Conservation (phyloP, 164 flowering plant genomes). For the Malania oleifera region DNA sequence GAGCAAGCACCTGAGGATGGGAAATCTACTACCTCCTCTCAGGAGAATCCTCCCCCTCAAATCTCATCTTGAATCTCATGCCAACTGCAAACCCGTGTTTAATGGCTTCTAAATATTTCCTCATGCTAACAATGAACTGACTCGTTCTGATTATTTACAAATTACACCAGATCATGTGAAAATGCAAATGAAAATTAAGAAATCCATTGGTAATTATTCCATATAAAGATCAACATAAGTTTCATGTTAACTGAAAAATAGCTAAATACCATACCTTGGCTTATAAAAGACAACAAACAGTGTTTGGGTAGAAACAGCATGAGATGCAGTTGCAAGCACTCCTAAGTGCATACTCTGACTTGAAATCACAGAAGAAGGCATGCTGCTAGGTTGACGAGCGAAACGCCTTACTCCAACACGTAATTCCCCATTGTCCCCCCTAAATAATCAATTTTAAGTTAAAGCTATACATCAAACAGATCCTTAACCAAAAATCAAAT, state of each 20-base stretch:
- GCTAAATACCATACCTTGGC: slow-evolving; percentile 54
- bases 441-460: slow-evolving; percentile 21
- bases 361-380: slow-evolving; percentile 88
- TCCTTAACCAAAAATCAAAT: too few species aligned
- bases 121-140: slow-evolving; percentile 68
- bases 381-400: slow-evolving; percentile 62
- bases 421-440: slow-evolving; percentile 78
- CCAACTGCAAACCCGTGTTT: slow-evolving; percentile 52
- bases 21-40: slow-evolving; percentile 61
- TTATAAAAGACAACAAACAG: slow-evolving; percentile 77
- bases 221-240: not conserved
- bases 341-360: slow-evolving; percentile 95
- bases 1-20: not conserved
- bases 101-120: slow-evolving; percentile 65
- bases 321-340: slow-evolving; percentile 94
- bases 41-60: slow-evolving; percentile 79
- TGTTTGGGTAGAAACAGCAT: slow-evolving; percentile 67
- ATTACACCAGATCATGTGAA: not conserved
- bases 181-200: not conserved
- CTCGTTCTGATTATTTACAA: slow-evolving; percentile 51
- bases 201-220: not conserved
- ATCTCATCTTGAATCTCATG: slow-evolving; percentile 74
- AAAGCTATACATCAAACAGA: too few species aligned
- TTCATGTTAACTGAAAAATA: not conserved
- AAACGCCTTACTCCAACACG: slow-evolving; percentile 80